Evolutionary conservation across 2,329 filamentous ascomycete genomes (phyloP).

Genomic region (Talaromyces funiculosus): DNA sequence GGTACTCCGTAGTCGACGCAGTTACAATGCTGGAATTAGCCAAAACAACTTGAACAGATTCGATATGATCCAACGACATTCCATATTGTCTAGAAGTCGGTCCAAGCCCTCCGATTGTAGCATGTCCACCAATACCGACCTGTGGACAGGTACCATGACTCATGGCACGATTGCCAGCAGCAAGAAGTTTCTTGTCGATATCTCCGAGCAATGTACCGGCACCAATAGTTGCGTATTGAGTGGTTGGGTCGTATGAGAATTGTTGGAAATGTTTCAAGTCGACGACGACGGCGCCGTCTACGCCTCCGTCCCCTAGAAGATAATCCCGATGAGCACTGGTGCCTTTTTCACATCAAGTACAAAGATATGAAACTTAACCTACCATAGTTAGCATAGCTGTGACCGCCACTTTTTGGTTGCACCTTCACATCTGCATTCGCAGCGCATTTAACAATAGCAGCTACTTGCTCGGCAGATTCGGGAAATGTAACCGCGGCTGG

Average conservation of each 20-base stretch:
- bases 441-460: slow-evolving; percentile 45
- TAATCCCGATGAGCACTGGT: neutral
- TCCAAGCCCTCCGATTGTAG: slow-evolving; percentile 37
- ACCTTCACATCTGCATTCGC: slow-evolving; percentile 40
- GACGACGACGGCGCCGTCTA: slow-evolving; percentile 23
- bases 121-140: slow-evolving; percentile 38
- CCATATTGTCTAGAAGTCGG: slow-evolving; percentile 47
- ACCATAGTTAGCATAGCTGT: slow-evolving; percentile 51
- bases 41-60: slow-evolving; percentile 46
- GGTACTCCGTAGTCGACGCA: slow-evolving; percentile 24
- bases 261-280: slow-evolving; percentile 16
- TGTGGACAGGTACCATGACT: slow-evolving; percentile 35
- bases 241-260: slow-evolving; percentile 28
- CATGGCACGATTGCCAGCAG: slow-evolving; percentile 30
- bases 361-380: slow-evolving; percentile 13
- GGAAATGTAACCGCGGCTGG: slow-evolving; percentile 33
- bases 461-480: slow-evolving; percentile 36
- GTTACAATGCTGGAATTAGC: slow-evolving; percentile 33
- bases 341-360: neutral
- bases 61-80: slow-evolving; percentile 47
- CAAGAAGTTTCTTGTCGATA: slow-evolving; percentile 26
- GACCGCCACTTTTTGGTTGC: slow-evolving; percentile 49
- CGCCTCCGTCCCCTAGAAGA: slow-evolving; percentile 28
- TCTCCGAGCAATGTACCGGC: slow-evolving; percentile 31
- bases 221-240: slow-evolving; percentile 31